Base-by-base conservation (phyloP, 768 basidiomycete genomes). In the Neoboletus subvelutipes region DNA sequence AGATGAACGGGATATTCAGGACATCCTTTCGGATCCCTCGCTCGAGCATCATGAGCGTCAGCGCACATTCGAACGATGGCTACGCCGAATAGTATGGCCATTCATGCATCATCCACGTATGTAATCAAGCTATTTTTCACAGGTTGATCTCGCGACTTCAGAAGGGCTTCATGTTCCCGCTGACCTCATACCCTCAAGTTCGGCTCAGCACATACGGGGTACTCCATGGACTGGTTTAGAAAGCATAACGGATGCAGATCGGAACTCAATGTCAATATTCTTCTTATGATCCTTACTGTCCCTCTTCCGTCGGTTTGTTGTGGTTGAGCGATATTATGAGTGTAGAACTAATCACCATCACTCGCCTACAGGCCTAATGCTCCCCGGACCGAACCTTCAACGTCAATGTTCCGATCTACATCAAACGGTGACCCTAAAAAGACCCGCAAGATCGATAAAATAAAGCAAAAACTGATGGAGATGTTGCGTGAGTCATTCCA, bases 401-500 rank as follows among this genome's bases (percentile, higher is more conserved):
- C 36, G 0, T 40, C 49, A 1, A 7, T 51, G 0, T 47, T 57
- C 18, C 41, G 37, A 40, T 50, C 22, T 1, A 24, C 39, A 15
- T 6, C 34, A 13, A 50, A 24, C 4, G 5, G 9, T 0, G 37
- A 51, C 12, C 2, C 4, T 6, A 42, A 31, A n/a, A 55, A 50
- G 26, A 47, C 15, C 1, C 47, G 33, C 5, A 61, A 37, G 47
- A 50, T 58, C 2, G 42, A 58, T 8, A 18, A 24, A 22, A 56
- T 64, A 42, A 58, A 52, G 13, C 2, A 52, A 13, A 49, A 11
- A 31, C 46, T 55, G 1, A 18, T 58, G 4, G 33, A 33, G 0
- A 63, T 61, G 57, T 52, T 64, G 17, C 55, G 57, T 63, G 10
- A 36, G 63, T 54, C 2, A 3, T 43, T 13, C 22, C 29, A 1